A percentile compares a stretch with the other conserved stretches of the same genome.
Evolutionary conservation across 306 rosid species (phyloP).

Genomic region (Medicago ruthenica): DNA sequence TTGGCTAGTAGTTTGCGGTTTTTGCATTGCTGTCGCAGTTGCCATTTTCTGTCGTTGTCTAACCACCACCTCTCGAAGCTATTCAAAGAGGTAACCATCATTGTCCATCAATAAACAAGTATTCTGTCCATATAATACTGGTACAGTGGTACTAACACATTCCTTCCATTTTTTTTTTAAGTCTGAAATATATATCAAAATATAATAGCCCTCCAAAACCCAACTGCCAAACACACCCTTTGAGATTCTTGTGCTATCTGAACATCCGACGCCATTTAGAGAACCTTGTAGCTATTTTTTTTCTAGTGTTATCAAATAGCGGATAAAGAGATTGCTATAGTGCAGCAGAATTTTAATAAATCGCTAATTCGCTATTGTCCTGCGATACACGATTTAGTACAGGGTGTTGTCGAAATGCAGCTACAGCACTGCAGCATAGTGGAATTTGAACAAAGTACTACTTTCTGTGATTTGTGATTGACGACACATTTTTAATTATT

Average conservation of each 20-base stretch:
- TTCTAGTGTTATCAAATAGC: too few relatives aligned
- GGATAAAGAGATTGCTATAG: too few relatives aligned
- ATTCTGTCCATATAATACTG: too few relatives aligned
- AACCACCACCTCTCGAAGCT: too few relatives aligned
- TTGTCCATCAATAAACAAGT: too few relatives aligned
- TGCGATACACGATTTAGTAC: neutral
- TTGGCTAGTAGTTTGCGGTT: too few relatives aligned
- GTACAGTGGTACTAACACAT: too few relatives aligned
- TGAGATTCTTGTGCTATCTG: neutral
- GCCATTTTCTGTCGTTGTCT: too few relatives aligned
- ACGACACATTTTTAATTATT: neutral
- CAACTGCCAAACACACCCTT: neutral
- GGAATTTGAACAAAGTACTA: neutral
- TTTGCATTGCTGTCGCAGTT: too few relatives aligned
- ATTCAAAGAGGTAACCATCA: too few relatives aligned
- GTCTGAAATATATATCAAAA: too few relatives aligned
- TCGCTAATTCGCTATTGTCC: neutral
- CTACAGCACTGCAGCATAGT: neutral
- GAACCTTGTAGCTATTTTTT: slow-evolving; percentile 23
- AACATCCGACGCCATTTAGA: slow-evolving; percentile 4
- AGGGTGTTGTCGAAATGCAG: neutral
- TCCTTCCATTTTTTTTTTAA: too few relatives aligned
- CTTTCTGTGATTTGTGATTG: neutral
- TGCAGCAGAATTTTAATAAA: neutral
- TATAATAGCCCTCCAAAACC: neutral